Evolutionary conservation across 805 yeast species (phyloP), one percentile per base, ranked within the genome.

Genomic region (Monosporozyma yasuniensis): DNA sequence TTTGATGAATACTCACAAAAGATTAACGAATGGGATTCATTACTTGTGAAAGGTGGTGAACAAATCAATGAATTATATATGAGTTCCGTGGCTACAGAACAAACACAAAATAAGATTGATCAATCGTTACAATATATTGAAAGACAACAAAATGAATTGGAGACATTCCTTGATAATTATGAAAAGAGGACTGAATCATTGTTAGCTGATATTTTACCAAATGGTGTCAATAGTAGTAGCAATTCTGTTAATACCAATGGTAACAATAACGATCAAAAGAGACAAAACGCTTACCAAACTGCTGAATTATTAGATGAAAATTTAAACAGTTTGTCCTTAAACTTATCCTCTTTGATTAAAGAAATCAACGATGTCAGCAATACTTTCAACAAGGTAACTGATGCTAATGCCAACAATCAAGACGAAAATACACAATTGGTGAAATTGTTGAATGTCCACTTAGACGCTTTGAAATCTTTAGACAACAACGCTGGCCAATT

Each of bases 131-230:
- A 81, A 39, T 91, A 89, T 61, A 84, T 93, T 47, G 93, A 85
- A 61, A 83, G 84, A 57, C 98, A 93, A 65, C 99, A 93, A 63
- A 87, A 86, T 51, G 98, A 91, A 60, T 72, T 93, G 46, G 99
- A 91, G 52, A 73, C 77, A 14, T 76, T 91, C 58, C 75, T 93
- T 54, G 84, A 84, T 55, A 83, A 83, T 53, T 90, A 90, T 61
- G 98, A 93, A 49, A 57, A 52, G 47, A 71, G 67, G 53, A 67
- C 72, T 0, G 72, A 68, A 44, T 56, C 64, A 3, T 52, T 69
- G 21, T 54, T 70, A 14, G 60, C 70, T 3, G 74, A 70, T 47
- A 69, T 69, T 6, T 52, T 69, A 7, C 59, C 71, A 6, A 57
- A 59, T 32, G 41, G 23, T 18, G 41, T 32, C 41, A 18, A 37